phyloP scores from a whole-genome alignment of 2,329 filamentous ascomycete species.

The Penicillium occitanis region DNA sequence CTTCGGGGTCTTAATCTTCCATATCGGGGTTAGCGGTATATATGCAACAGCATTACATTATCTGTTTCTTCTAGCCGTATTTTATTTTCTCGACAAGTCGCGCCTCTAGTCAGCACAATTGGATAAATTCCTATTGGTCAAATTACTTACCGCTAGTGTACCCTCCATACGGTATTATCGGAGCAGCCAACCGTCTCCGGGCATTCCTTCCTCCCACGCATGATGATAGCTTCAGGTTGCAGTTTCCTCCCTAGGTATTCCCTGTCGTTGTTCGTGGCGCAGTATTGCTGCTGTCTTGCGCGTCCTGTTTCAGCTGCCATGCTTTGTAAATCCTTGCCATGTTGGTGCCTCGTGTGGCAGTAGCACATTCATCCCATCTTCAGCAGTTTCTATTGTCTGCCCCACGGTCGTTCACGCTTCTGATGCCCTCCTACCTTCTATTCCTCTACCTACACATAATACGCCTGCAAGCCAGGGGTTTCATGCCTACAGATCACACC shows the following conservation, averaged over 20 bases:
- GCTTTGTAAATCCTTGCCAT: neutral
- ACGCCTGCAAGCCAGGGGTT: neutral
- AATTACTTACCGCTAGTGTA: neutral
- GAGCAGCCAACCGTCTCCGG: neutral
- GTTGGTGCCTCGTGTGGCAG: neutral
- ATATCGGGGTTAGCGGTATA: neutral
- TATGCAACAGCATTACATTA: neutral
- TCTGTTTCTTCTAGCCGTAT: slow-evolving; percentile 2
- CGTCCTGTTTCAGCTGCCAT: neutral
- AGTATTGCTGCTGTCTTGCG: neutral
- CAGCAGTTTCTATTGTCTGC: neutral
- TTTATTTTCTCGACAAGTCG: neutral
- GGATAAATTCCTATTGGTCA: neutral
- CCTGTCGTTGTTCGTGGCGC: neutral
- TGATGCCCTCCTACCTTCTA: neutral
- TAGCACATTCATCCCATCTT: neutral
- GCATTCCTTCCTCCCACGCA: neutral
- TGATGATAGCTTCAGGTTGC: neutral
- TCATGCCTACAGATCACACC: neutral
- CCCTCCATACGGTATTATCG: neutral
- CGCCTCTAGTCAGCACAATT: neutral
- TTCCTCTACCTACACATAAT: neutral
- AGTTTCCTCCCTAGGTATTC: neutral
- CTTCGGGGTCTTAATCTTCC: neutral
- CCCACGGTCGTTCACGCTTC: neutral